Percentiles rank a stretch among this genome's conserved stretches.
phyloP scores from a whole-genome alignment of 306 rosid genomes.

The Dryas drummondii region DNA sequence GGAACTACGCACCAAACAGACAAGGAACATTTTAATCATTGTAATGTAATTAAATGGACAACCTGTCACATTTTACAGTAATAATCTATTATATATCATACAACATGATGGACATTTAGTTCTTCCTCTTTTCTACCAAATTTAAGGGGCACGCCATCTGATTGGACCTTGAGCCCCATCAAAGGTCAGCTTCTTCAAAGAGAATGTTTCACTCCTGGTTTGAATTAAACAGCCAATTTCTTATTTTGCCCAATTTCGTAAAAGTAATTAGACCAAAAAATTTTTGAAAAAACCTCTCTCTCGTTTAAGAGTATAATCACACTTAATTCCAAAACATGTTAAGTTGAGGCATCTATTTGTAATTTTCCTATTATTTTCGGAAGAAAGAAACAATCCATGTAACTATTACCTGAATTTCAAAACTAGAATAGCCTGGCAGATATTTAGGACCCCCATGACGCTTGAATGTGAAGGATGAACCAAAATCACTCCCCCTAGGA shows the following conservation, averaged over 20 bases:
- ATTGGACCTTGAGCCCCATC: neutral
- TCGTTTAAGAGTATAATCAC: neutral
- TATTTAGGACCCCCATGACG: conserved; percentile 25
- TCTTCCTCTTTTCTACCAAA: neutral
- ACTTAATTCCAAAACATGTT: conserved; percentile 2
- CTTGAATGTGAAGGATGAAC: conserved; percentile 36
- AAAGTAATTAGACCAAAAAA: neutral
- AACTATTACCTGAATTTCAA: conserved; percentile 51
- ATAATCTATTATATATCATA: neutral
- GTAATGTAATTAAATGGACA: neutral
- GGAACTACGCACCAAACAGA: too few relatives aligned
- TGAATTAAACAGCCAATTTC: neutral
- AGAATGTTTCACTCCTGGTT: neutral
- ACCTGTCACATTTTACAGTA: neutral
- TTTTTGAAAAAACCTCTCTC: neutral
- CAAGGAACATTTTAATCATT: too few relatives aligned
- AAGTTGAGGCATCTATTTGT: neutral
- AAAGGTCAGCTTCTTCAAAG: neutral
- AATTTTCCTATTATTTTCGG: neutral
- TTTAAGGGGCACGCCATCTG: neutral
- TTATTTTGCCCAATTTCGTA: neutral
- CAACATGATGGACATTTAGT: neutral
- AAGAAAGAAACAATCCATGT: neutral
- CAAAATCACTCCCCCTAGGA: conserved; percentile 21
- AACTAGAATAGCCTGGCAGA: conserved; percentile 28